phyloP scores from a whole-genome alignment of 192 early-diverging fungal genomes.

The Diversispora epigaea region DNA sequence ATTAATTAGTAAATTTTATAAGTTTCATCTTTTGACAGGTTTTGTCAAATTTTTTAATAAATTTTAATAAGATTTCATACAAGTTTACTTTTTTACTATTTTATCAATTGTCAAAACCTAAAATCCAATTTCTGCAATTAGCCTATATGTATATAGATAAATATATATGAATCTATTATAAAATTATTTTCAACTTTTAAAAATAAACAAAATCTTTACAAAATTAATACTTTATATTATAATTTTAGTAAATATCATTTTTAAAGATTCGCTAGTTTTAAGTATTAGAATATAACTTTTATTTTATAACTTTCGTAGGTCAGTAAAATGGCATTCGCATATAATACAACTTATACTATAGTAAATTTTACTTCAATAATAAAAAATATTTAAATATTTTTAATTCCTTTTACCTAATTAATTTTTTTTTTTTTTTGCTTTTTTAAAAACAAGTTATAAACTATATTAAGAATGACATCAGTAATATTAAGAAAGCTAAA shows the following conservation, averaged over 20 bases:
- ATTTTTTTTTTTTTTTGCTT: neutral
- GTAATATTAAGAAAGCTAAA: neutral
- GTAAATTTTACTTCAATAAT: neutral
- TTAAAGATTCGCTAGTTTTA: neutral
- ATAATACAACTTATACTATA: slow-evolving; percentile 46
- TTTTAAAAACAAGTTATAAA: slow-evolving; percentile 42
- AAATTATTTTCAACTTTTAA: too few species aligned
- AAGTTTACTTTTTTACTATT: too few species aligned
- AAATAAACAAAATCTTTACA: slow-evolving; percentile 64
- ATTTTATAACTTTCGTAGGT: slow-evolving; percentile 31
- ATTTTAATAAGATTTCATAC: too few species aligned
- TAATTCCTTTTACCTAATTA: neutral
- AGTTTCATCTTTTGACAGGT: too few species aligned
- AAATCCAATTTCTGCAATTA: too few species aligned
- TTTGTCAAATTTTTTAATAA: too few species aligned
- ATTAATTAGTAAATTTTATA: too few species aligned
- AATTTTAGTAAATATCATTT: slow-evolving; percentile 37
- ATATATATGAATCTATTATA: too few species aligned
- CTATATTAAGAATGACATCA: slow-evolving; percentile 34
- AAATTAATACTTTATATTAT: slow-evolving; percentile 60
- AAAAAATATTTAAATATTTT: neutral
- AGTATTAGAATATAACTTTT: neutral
- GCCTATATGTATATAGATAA: too few species aligned
- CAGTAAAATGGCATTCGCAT: slow-evolving; percentile 58
- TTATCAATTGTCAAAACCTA: too few species aligned